Base-by-base conservation (phyloP, 2,329 filamentous ascomycete genomes). In the Penicillium freii region DNA sequence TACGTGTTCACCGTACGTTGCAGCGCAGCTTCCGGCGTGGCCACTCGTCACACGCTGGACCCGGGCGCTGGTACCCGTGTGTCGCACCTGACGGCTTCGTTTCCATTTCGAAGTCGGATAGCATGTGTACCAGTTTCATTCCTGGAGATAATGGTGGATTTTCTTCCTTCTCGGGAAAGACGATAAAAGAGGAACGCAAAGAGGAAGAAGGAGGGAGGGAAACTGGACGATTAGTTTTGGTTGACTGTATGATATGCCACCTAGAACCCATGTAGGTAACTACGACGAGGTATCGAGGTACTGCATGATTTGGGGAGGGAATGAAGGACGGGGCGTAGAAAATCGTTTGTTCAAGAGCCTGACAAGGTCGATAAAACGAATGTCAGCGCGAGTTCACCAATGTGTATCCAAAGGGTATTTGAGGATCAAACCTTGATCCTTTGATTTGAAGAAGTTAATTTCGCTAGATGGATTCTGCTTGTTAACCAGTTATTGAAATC, bases 11-110 rank as follows among this genome's bases (percentile, higher is more conserved):
- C 59, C 77, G 77, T 65, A 84, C 80, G 62, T 83, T 81, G 69
- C 82, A 85, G 70, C 84, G 84, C 54, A 85, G 76, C 75, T 85
- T 82, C 46, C 80, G 72, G 59, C 78, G 75, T 56, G 80, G 78
- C 70, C 81, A 82, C 46, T 67, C 63, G 19, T 68, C 62, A 49
- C 63, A 69, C 5, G 60, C 66, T 11, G 48, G 44, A 36, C 57
- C 58, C 6, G 55, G 51, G n/a, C 45, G 57, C 42, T 60, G 58
- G 17, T 49, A 40, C 3, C 45, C 17, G 9, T 45, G 34, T 39
- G 49, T 49, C 10, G 10, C 44, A 33, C 42, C 13, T 17, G 4
- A 4, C 10, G 2, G 17, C 9, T 5, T 36, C 13, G 1, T 6
- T 36, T 27, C 5, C 31, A 27, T 34, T 51, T 51, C 31, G 10